Conservation (phyloP, 2,329 filamentous ascomycete genomes). For the Neofusicoccum ribis region DNA sequence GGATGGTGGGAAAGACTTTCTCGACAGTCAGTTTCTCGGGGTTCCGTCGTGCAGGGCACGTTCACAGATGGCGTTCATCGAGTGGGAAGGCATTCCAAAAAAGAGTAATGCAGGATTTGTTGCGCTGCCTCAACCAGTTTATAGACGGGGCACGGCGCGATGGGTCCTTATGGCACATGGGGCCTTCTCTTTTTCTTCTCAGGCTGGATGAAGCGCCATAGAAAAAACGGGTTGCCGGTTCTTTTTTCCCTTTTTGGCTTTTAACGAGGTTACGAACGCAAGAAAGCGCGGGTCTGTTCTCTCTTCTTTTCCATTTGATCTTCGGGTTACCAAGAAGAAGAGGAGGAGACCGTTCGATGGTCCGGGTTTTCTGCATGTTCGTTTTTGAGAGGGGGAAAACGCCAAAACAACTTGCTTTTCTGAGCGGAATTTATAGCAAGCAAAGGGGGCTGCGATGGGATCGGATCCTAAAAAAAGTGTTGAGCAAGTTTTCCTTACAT, state of each 20-base stretch:
- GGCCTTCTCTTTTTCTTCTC: conserved; percentile 17
- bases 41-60: conserved; percentile 20
- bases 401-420: conserved; percentile 5
- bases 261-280: conserved; percentile 18
- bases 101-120: conserved; percentile 18
- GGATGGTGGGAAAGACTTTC: conserved; percentile 14
- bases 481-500: not conserved
- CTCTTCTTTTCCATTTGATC: conserved; percentile 14
- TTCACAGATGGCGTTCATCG: conserved; percentile 20
- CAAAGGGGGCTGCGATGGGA: conserved; percentile 13
- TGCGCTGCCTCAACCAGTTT: conserved; percentile 16
- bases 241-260: conserved; percentile 17
- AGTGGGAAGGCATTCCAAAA: conserved; percentile 19
- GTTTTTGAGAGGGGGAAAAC: conserved; percentile 1
- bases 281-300: conserved; percentile 16
- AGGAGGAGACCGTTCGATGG: conserved; percentile 4
- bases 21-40: conserved; percentile 17
- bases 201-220: conserved; percentile 19
- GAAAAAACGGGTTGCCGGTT: conserved; percentile 10
- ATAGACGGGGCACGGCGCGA: conserved; percentile 19
- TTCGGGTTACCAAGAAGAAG: conserved; percentile 12
- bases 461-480: conserved; percentile 19
- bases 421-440: conserved; percentile 2
- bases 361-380: conserved; percentile 15
- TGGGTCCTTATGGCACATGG: conserved; percentile 17